phyloP scores from a whole-genome alignment of 257 asterid genomes.

The Solanum lignicaule region DNA sequence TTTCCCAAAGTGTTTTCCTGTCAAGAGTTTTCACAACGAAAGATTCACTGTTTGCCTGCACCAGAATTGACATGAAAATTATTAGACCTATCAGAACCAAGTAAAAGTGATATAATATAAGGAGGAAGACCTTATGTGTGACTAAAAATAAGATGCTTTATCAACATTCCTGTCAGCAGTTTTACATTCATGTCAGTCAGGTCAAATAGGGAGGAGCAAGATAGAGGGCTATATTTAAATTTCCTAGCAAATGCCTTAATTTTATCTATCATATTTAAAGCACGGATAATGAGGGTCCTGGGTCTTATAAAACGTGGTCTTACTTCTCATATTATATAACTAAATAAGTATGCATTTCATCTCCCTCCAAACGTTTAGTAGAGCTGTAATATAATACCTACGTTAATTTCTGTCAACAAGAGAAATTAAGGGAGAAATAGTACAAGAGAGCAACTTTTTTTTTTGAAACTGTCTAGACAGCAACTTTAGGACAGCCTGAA shows the following conservation, averaged over 20 bases:
- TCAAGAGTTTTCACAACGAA: constrained; percentile 83
- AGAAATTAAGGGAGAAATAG: neutral
- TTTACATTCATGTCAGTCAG: neutral
- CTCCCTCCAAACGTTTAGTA: neutral
- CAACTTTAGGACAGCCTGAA: neutral
- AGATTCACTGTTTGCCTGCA: constrained; percentile 73
- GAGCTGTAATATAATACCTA: neutral
- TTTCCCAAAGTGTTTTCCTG: constrained; percentile 94
- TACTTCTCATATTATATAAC: neutral
- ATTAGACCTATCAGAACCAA: neutral
- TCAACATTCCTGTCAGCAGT: neutral
- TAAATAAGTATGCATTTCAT: neutral
- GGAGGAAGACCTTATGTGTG: neutral
- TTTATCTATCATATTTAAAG: neutral
- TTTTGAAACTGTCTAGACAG: neutral
- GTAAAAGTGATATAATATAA: neutral
- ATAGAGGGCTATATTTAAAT: neutral
- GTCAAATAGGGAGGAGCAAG: neutral
- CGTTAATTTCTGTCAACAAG: neutral
- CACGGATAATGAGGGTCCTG: neutral
- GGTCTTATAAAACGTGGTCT: neutral
- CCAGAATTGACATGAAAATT: neutral
- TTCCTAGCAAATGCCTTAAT: neutral
- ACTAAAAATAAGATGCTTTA: neutral
- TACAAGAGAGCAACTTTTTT: neutral